Evolutionary conservation across 495 filamentous ascomycete species (phyloP).

Genomic region (Podospora fimiseda): DNA sequence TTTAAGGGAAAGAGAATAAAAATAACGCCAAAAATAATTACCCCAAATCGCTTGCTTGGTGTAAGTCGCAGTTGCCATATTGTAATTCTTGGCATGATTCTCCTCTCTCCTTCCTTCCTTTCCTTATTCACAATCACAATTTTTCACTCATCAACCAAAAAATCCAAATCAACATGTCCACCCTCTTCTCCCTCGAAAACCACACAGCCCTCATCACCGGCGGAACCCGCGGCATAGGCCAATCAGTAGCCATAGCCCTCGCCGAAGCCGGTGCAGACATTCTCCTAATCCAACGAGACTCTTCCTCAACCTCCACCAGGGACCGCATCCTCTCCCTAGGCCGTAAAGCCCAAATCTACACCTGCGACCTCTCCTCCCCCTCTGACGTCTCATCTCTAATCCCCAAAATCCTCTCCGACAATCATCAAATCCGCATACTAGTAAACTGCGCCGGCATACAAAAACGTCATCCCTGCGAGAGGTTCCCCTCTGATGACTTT

Average conservation of each 20-base stretch:
- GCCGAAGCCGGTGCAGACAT: conserved; percentile 83
- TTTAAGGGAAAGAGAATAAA: no score
- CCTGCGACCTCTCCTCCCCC: conserved; percentile 62
- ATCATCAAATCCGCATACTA: conserved; percentile 60
- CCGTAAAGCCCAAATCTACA: conserved; percentile 62
- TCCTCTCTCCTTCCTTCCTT: no score
- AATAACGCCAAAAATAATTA: no score
- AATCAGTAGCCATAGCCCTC: conserved; percentile 71
- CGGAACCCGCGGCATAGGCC: conserved; percentile 81
- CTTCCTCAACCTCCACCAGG: conserved; percentile 59
- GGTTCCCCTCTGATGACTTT: conserved; percentile 80
- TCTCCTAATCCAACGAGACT: conserved; percentile 62
- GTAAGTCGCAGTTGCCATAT: no score
- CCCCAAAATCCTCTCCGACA: conserved; percentile 54
- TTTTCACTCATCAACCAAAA: no score
- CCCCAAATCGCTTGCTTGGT: no score
- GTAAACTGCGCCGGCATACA: conserved; percentile 87
- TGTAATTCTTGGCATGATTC: no score
- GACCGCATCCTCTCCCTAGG: conserved; percentile 56
- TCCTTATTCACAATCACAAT: no score
- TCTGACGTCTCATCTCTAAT: conserved; percentile 54
- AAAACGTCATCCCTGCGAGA: conserved; percentile 64
- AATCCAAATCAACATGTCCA: conserved; percentile 4
- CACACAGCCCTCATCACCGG: conserved; percentile 83
- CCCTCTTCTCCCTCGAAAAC: conserved; percentile 51